Base-by-base conservation (phyloP, 2,329 filamentous ascomycete genomes). In the Xylariomycetidae sp. region DNA sequence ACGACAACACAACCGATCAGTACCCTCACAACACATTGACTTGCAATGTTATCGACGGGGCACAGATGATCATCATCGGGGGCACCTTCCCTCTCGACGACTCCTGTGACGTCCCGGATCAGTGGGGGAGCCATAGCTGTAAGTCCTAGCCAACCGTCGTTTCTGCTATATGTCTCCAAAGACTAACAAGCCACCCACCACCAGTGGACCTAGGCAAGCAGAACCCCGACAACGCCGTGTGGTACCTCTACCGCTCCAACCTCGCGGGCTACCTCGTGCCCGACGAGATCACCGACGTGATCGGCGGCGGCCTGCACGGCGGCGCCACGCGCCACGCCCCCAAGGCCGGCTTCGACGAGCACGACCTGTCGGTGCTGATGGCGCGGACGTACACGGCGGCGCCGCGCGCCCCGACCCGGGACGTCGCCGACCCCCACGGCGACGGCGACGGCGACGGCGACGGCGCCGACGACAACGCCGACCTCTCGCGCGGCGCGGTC, bases 41-140 rank as follows among this genome's bases (percentile, higher is more conserved):
- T 22, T 80, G 76, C 49, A 75, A 76, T 47, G 69, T 80, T 18
- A 56, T 76, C 14, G 64, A 68, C 33, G 56, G 61, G 28, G 63
- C 68, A 4, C 77, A 82, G 51, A 80, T 82, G 70, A 56, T 82
- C 16, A 64, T 82, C 29, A 71, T 80, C 22, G 77, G 78, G 15
- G 78, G 78, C 13, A 67, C 64, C 28, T 76, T 79, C 39, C 68
- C 74, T 0, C 46, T 61, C 9, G 54, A 64, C 22, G 13, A 7
- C 7, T 24, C 18, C n/a, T 81, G 76, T 45, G 76, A 81, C 47
- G 59, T 59, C n/a, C 60, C 63, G 2, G 56, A 58, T 10, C 61
- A 68, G 16, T 74, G 68, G 61, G 75, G 70, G 4, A 68, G 68
- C 9, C 75, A 79, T 52, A 72, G 73, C 38, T n/a, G n/a, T n/a